Percentiles rank a stretch among this genome's conserved stretches.
Evolutionary conservation across 768 basidiomycete species (phyloP).

Genomic region (Auriculariales sp.): DNA sequence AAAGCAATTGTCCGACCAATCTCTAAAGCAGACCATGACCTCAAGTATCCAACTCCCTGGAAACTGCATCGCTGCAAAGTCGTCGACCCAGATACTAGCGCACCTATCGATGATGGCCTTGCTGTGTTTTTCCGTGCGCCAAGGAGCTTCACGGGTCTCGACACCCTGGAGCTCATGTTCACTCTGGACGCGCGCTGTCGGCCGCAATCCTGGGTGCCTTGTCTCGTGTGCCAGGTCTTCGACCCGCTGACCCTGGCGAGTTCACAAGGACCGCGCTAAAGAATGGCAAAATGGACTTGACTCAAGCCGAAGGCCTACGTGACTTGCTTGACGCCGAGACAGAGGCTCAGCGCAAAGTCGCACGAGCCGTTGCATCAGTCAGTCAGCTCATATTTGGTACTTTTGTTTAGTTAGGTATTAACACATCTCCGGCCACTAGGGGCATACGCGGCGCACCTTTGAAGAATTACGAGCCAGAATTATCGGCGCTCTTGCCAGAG

Average conservation of each 20-base stretch:
- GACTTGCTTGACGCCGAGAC: slow-evolving; percentile 86
- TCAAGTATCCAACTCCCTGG: slow-evolving; percentile 37
- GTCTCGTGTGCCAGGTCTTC: slow-evolving; percentile 40
- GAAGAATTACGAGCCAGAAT: slow-evolving; percentile 50
- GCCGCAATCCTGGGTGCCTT: slow-evolving; percentile 47
- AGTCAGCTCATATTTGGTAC: slow-evolving; percentile 14
- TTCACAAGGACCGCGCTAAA: slow-evolving; percentile 77
- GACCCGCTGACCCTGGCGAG: slow-evolving; percentile 77
- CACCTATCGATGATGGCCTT: slow-evolving; percentile 64
- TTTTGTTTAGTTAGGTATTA: neutral
- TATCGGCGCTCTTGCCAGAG: slow-evolving; percentile 56
- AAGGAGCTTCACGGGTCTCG: slow-evolving; percentile 71
- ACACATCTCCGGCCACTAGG: slow-evolving; percentile 26
- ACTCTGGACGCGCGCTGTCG: slow-evolving; percentile 74
- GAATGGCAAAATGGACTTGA: slow-evolving; percentile 70
- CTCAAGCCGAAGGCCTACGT: slow-evolving; percentile 77
- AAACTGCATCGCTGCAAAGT: slow-evolving; percentile 57
- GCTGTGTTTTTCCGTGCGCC: slow-evolving; percentile 73
- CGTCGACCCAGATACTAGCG: slow-evolving; percentile 42
- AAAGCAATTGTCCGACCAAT: neutral
- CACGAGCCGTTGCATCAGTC: slow-evolving; percentile 54
- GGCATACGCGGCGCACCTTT: slow-evolving; percentile 41
- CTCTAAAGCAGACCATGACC: neutral
- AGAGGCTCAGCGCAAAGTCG: slow-evolving; percentile 61
- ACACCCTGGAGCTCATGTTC: slow-evolving; percentile 76